Conservation (phyloP, 306 rosid species). For the Cucumis cinereus region DNA sequence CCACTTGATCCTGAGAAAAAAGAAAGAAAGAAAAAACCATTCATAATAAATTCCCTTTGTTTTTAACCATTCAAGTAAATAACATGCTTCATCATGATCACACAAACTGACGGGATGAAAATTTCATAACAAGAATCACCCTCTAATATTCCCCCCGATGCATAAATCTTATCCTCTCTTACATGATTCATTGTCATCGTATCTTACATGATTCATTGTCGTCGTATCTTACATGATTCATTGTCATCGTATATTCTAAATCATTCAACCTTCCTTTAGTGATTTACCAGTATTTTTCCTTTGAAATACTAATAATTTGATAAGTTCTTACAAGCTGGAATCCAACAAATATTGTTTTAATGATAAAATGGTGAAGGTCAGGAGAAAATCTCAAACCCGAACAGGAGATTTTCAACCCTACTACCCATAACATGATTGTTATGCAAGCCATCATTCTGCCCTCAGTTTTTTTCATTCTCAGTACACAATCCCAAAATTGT, state of each 20-base stretch:
- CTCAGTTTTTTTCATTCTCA: neutral
- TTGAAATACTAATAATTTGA: neutral
- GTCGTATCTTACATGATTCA: neutral
- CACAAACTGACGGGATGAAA: neutral
- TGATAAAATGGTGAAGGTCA: neutral
- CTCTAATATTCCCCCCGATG: neutral
- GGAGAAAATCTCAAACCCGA: neutral
- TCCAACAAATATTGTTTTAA: neutral
- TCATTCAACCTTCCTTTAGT: neutral
- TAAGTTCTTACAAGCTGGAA: neutral
- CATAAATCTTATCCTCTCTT: neutral
- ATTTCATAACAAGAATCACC: neutral
- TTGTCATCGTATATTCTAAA: neutral
- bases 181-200: neutral
- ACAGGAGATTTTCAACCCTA: neutral
- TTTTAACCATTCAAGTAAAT: neutral
- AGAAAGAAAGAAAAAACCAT: constrained; percentile 20
- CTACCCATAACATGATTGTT: neutral
- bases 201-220: neutral
- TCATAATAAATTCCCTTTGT: constrained; percentile 10
- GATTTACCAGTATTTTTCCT: neutral
- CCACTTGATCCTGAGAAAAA: constrained; percentile 26
- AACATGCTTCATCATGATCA: neutral
- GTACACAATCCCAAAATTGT: neutral
- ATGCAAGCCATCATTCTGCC: neutral